Base-by-base conservation (phyloP, 2,329 filamentous ascomycete species). In the Ceratocystis lukuohia region DNA sequence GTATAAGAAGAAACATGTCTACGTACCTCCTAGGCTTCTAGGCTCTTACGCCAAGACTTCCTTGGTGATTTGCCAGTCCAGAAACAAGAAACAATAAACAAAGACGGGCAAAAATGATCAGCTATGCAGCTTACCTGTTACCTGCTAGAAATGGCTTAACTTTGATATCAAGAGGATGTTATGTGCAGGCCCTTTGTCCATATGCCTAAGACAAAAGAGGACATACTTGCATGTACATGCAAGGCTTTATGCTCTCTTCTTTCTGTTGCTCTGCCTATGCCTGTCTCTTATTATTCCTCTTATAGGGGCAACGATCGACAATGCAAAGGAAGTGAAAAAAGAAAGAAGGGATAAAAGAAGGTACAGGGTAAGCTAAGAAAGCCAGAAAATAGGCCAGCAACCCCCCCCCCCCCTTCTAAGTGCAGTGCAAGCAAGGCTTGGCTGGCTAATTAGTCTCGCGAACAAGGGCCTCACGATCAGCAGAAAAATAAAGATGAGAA, bases 51-150 rank as follows among this genome's bases (percentile, higher is more conserved):
- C 22, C 53, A 30, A 57, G 53, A 15, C 53, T 30, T 57, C 53
- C 28, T 57, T 22, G 1, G 25, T 56, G 8, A 15, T 28, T 57
- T 57, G 25, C 48, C 30, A 57, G 22, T 15, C 5, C 22, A 15
- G 25, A 57, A 57, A 57, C 53, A 57, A 41, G 7, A 57, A 57
- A 57, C 53, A 57, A 30, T 22, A 57, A 57, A 30, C 53, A 57
- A 33, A 15, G 7, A 28, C 5, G n/a, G 8, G 20, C 2, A n/a
- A 57, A 57, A n/a, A 25, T 57, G 25, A 57, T 57, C 53, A 12
- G 22, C 25, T 17, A 33, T 12, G 28, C 53, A 17, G 15, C 6
- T 6, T 57, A 28, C 53, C 25, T 57, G 53, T 30, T 30, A 33
- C 4, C 10, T 57, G 28, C 53, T 17, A 41, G 37, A 41, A 41